Base-by-base conservation (phyloP, 2,329 filamentous ascomycete species). In the Fusarium coicis region DNA sequence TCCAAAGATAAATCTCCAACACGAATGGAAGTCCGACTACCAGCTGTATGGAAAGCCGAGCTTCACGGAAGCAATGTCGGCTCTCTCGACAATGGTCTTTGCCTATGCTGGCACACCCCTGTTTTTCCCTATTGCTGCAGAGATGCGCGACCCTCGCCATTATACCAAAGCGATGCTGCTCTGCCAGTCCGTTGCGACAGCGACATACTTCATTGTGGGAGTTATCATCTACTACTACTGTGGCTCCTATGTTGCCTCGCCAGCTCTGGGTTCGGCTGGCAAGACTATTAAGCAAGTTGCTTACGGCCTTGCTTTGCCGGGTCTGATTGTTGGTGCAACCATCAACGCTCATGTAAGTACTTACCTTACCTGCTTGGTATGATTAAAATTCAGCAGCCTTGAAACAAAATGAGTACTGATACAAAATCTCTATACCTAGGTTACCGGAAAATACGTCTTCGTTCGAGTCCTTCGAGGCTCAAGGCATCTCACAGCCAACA, bases 191-290 rank as follows among this genome's bases (percentile, higher is more conserved):
- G 78, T 64, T 2, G 74, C 83, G 2, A 76, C 81, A 2, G 46
- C 80, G 14, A 81, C 79, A 23, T 83, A 83, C 26, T 56, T 79
- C 16, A 63, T 78, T 15, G 79, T 84, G n/a, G 78, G 78, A 10
- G 68, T 79, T 4, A 83, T 86, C 0, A 81, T 87, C 5, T 87
- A 87, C 76, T 81, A 83, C 40, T 86, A 79, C 74, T 85, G 83
- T 67, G 85, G 85, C 1, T 84, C 83, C 1, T 86, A 83, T 63
- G 84, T 87, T 7, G 82, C 85, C 0, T 85, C 84, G 0, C 85
- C 85, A 0, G 84, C 85, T 21, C 80, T 87, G 12, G 85, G 85
- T 3, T 85, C 84, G 18, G 85, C 84, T 2, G 85, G 85, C 10
- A 32, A 59, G 1, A 63, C 76, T 4, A 78, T 85, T 61, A 86